Conservation (phyloP, 371 early-diverging fungal genomes). For the Mortierella sp. region DNA sequence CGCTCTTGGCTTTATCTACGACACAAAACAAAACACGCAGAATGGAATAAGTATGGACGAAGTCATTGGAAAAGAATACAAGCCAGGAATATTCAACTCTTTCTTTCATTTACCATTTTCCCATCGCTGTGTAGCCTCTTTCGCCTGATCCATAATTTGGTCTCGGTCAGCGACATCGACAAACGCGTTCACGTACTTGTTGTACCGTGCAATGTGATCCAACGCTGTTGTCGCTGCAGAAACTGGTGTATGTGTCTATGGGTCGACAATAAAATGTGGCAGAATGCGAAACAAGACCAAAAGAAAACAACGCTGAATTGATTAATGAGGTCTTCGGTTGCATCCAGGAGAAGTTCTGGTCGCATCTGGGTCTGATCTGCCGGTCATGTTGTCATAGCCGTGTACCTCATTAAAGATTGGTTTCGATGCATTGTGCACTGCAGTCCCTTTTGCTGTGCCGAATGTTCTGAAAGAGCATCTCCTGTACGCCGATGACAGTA, state of each 20-base stretch:
- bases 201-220: slow-evolving; percentile 31
- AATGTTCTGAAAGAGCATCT: slow-evolving; percentile 1
- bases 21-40: not conserved
- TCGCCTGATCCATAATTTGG: slow-evolving; percentile 18
- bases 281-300: too few species aligned
- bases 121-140: slow-evolving; percentile 40
- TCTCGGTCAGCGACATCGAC: slow-evolving; percentile 26
- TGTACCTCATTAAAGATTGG: slow-evolving; percentile 28
- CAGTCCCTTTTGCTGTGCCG: not conserved
- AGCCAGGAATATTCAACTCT: too few species aligned
- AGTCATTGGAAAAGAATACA: too few species aligned
- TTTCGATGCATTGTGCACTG: not conserved
- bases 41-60: not conserved
- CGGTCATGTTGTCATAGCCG: too few species aligned
- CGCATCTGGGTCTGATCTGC: too few species aligned
- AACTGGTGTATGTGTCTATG: slow-evolving; percentile 24
- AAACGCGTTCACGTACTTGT: slow-evolving; percentile 37
- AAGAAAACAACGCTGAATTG: too few species aligned
- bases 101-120: slow-evolving; percentile 19
- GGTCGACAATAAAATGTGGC: not conserved
- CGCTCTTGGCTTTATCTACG: slow-evolving; percentile 44
- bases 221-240: slow-evolving; percentile 14
- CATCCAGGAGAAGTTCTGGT: too few species aligned
- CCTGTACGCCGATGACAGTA: not conserved
- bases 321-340: too few species aligned